A percentile compares a stretch with the other conserved stretches of the same genome.
phyloP scores from a whole-genome alignment of 78 protist species.

The Planoprotostelium fungivorum region DNA sequence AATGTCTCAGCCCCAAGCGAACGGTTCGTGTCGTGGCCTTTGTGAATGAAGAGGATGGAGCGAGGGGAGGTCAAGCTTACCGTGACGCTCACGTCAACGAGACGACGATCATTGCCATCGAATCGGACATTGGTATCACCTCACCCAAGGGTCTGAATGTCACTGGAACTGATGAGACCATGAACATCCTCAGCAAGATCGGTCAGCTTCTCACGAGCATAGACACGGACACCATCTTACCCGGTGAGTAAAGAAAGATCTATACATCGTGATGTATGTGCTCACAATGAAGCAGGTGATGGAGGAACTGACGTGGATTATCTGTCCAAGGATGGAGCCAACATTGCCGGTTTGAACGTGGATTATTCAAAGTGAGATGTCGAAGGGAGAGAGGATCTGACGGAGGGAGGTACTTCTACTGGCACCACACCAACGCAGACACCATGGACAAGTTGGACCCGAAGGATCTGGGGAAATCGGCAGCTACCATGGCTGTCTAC shows the following conservation, averaged over 20 bases:
- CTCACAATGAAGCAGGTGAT: slow-evolving; percentile 17
- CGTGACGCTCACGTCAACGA: slow-evolving; percentile 2
- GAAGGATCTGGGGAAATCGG: slow-evolving; percentile 35
- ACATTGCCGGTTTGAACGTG: slow-evolving; percentile 16
- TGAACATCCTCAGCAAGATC: not conserved
- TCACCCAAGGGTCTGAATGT: slow-evolving; percentile 27
- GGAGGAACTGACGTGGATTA: slow-evolving; percentile 24
- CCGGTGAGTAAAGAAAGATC: not conserved
- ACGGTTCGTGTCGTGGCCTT: slow-evolving; percentile 69
- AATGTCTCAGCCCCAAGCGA: slow-evolving; percentile 51
- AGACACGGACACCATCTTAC: not conserved
- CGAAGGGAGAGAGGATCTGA: slow-evolving; percentile 8
- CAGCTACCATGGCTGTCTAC: slow-evolving; percentile 54
- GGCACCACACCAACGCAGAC: slow-evolving; percentile 76
- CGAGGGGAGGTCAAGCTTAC: slow-evolving; percentile 55
- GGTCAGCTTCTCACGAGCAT: not conserved
- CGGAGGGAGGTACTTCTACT: slow-evolving; percentile 54
- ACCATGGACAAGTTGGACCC: slow-evolving; percentile 41
- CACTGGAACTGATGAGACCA: not conserved
- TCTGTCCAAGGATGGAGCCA: slow-evolving; percentile 5
- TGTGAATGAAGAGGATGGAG: slow-evolving; percentile 73
- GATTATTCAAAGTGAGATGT: slow-evolving; percentile 41
- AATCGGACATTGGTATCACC: slow-evolving; percentile 64
- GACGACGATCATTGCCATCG: slow-evolving; percentile 45
- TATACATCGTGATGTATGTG: not conserved